Conservation (phyloP, 257 asterid species). For the Pogostemon cablin region DNA sequence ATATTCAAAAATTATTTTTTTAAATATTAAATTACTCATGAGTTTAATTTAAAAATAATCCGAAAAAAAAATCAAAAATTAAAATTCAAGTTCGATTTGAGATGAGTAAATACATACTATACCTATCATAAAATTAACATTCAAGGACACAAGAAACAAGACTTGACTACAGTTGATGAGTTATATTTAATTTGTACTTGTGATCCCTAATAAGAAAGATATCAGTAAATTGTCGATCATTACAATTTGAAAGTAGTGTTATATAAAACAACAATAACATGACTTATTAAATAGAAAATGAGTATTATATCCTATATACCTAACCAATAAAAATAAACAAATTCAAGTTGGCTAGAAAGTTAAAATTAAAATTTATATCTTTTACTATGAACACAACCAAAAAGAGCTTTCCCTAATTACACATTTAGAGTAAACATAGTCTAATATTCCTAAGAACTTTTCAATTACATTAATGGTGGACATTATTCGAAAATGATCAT, state of each 20-base stretch:
- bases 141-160: neutral
- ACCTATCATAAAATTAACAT: neutral
- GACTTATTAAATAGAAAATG: neutral
- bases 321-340: neutral
- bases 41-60: too few relatives aligned
- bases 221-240: neutral
- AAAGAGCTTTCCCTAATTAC: too few relatives aligned
- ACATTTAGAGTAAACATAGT: too few relatives aligned
- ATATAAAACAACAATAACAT: neutral
- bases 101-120: too few relatives aligned
- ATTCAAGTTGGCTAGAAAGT: conserved; percentile 8
- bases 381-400: neutral
- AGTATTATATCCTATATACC: neutral
- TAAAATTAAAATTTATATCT: neutral
- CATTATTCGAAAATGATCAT: too few relatives aligned
- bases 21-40: too few relatives aligned
- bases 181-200: neutral
- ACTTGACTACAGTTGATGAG: too few relatives aligned
- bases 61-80: too few relatives aligned
- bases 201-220: neutral
- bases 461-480: too few relatives aligned
- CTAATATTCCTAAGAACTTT: too few relatives aligned
- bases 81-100: too few relatives aligned
- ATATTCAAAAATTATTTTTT: too few relatives aligned
- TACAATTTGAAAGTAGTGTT: neutral